Evolutionary conservation across 768 basidiomycete genomes (phyloP).

Genomic region (Tulasnella sp.): DNA sequence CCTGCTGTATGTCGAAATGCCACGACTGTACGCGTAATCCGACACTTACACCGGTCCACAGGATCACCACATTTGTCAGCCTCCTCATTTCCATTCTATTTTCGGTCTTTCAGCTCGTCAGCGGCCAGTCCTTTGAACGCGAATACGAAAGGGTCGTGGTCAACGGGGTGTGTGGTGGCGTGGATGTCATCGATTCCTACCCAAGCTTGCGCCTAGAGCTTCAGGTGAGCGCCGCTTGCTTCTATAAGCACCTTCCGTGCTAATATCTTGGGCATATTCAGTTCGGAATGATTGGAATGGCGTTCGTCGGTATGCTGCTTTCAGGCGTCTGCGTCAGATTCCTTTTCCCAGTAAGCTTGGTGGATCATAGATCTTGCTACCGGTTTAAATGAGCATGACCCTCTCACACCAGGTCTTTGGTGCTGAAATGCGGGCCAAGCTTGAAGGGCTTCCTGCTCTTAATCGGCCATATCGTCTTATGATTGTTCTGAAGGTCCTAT

Average conservation of each 20-base stretch:
- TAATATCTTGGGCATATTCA: not conserved
- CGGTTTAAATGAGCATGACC: not conserved
- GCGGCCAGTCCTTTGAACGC: not conserved
- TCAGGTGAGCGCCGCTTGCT: not conserved
- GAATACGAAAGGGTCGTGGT: constrained; percentile 10
- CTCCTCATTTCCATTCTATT: not conserved
- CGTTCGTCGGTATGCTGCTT: not conserved
- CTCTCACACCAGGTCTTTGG: not conserved
- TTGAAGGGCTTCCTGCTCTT: not conserved
- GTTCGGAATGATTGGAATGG: not conserved
- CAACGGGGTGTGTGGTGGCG: constrained; percentile 2
- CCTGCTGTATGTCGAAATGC: not conserved
- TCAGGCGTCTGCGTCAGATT: not conserved
- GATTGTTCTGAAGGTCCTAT: not conserved
- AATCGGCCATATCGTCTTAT: constrained; percentile 14
- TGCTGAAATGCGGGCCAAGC: not conserved
- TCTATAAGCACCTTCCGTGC: not conserved
- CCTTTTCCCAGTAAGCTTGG: not conserved
- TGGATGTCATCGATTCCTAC: not conserved
- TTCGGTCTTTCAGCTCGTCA: not conserved
- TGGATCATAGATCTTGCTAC: not conserved
- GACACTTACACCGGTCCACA: not conserved
- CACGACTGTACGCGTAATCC: not conserved
- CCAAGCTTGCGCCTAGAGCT: not conserved
- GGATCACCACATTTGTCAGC: constrained; percentile 2